Base-by-base conservation (phyloP, 768 basidiomycete genomes). In the Ramaria rubella region DNA sequence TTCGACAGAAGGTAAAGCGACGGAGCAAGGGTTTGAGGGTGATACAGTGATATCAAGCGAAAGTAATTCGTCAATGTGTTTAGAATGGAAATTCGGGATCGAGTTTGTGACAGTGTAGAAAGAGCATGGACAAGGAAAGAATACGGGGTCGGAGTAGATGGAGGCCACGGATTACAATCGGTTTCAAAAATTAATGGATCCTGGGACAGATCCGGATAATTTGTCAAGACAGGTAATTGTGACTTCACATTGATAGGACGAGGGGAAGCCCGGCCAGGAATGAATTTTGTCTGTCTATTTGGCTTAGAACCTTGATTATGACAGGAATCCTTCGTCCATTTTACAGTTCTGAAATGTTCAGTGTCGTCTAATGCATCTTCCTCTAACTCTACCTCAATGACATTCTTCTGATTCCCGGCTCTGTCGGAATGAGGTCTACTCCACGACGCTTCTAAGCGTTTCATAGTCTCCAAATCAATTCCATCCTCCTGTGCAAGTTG, bases 1-100 rank as follows among this genome's bases (percentile, higher is more conserved):
- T 92, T 94, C 12, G 90, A 90, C 30, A 93, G 73, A 21, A 93
- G 80, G 66, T 92, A 93, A 6, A 92, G 71, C 33, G 87, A 77
- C n/a, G 88, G 79, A 45, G 87, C 72, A 43, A 95, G 77, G 38
- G 89, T 86, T 21, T 75, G 54, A 0, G 88, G 80, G 63, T 92
- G 81, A 61, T 82, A 79, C 36, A 72, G 66, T 59, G 83, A 75
- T 52, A 95, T 76, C 21, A 81, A 77, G 27, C 87, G 83, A 8
- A 95, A 69, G 27, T 86, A 77, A 63, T 94, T 95, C 34, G 85
- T 85, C 55, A 90, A 69, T 17, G 76, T 78, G 63, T 86, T 82
- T 58, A 82, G 67, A 54, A 91, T 90, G 31, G 73, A 65, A 50
- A 83, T 86, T 26, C 90, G 81, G 21, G 90, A 91, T 30, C 83